Evolutionary conservation across 2,329 filamentous ascomycete genomes (phyloP), one percentile per base, ranked within the genome.

Genomic region (Lecanicillium sp.): DNA sequence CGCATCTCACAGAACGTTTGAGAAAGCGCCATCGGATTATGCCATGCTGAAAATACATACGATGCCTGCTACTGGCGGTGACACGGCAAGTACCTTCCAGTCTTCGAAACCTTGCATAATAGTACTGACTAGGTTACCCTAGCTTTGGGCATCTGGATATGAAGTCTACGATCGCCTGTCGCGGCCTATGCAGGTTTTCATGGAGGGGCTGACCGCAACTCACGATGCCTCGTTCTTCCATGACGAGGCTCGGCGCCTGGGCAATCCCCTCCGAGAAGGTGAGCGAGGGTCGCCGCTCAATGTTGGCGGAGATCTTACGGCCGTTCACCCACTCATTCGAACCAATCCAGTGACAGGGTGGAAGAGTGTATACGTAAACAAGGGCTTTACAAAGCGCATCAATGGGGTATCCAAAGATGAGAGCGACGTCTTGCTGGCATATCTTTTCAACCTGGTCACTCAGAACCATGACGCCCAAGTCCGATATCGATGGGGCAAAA

Each of bases 91-190:
- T 47, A 2, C n/a, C n/a, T n/a, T n/a, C n/a, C n/a, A n/a, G n/a
- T n/a, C n/a, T n/a, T n/a, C n/a, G n/a, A n/a, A n/a, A n/a, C n/a
- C n/a, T n/a, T n/a, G n/a, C n/a, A n/a, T n/a, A n/a, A n/a, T n/a
- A n/a, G 22, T 25, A 25, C 19, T 9, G 9, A 22, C 68, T 68
- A 73, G 53, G 82, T 80, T 0, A 67, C 83, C 5, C 83, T 78
- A 77, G 79, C 78, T 0, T 25, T 25, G 22, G 22, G 22, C 22
- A 25, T 79, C 75, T 1, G 77, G 76, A 1, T 82, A 82, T 50
- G 78, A 83, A 47, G 57, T 81, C 11, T 83, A 80, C 49, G 78
- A 84, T 49, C 70, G 75, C 19, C 64, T 84, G 42, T 78, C 72
- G 4, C 59, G 63, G 3, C 61, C 72, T 0, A 72, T 73, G 38